Base-by-base conservation (phyloP, 169 alveolate species). In the Eimeria zaria region DNA sequence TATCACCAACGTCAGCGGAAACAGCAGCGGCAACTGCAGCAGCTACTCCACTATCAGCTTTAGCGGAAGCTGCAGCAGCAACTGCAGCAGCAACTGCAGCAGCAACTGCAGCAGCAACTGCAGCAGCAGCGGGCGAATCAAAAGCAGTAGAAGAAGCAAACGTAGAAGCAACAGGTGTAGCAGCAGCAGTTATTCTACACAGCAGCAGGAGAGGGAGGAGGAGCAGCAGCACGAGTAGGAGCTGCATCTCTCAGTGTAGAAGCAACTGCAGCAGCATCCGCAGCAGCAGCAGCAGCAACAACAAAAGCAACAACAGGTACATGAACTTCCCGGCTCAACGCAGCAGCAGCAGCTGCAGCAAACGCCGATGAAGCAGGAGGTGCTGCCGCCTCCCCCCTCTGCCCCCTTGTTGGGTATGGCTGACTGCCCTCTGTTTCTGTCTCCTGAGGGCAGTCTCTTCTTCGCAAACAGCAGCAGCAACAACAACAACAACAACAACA, bases 301-400 rank as follows among this genome's bases (percentile, higher is more conserved):
- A 46, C 89, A 44, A 27, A 41, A 44, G 71, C 46, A 24, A 12
- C 71, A 80, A 48, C 89, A 48, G 89, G 89, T 80, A 80, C 89
- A 80, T 80, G 89, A 80, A 33, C 89, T 22, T 55, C 30, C 24
- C 62, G 89, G 58, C 33, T 4, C 46, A 51, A 48, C 44, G 53
- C 41, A 80, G 89, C 89, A 80, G 69, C 89, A 80, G 89, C 71
- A 46, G 55, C 85, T 36, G 85, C 85, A 74, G 58, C 60, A 46
- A 41, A 4, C 67, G 48, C 33, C 62, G 48, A 55, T 58, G 91
- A 58, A 27, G 78, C 76, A 30, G 41, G 78, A 84, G 76, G 76
- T 14, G 74, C 36, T 3, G 55, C 91, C 16, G 14, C 55, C 78
- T 5, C 44, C 60, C 36, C 58, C 91, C 55, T n/a, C 74, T 69